Conservation (phyloP, 192 early-diverging fungal genomes). For the Funneliformis mosseae region DNA sequence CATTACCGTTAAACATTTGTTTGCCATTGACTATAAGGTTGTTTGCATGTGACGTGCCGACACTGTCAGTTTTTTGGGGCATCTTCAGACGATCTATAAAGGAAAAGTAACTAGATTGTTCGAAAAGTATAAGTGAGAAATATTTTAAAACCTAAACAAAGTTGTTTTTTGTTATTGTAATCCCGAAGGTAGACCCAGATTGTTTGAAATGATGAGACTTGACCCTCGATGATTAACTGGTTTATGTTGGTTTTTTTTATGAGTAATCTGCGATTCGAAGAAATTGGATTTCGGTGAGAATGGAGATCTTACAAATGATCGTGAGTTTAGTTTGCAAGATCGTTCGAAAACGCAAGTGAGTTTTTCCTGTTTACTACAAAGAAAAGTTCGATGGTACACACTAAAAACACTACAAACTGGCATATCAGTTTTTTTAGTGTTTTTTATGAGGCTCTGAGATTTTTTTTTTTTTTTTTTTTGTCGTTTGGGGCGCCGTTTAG, state of each 20-base stretch:
- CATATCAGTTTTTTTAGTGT: background rate
- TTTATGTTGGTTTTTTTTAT: background rate
- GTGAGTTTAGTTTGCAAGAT: background rate
- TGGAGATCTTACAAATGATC: background rate
- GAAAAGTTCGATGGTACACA: background rate
- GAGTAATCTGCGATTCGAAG: background rate
- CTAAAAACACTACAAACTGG: background rate
- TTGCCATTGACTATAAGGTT: background rate
- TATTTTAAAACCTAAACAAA: background rate
- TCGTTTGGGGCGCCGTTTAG: background rate
- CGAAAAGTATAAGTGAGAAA: background rate
- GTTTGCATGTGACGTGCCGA: background rate
- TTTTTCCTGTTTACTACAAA: background rate
- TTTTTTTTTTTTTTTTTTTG: background rate
- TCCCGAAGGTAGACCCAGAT: background rate
- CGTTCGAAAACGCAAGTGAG: background rate
- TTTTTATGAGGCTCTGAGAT: background rate
- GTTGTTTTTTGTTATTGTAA: background rate
- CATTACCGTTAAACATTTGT: background rate
- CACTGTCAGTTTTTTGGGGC: background rate
- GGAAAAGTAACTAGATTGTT: background rate
- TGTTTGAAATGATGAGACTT: background rate
- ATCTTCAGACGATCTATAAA: background rate
- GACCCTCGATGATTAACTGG: background rate
- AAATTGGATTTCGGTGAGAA: background rate